phyloP scores from a whole-genome alignment of 306 rosid species.

The Acacia crassicarpa region DNA sequence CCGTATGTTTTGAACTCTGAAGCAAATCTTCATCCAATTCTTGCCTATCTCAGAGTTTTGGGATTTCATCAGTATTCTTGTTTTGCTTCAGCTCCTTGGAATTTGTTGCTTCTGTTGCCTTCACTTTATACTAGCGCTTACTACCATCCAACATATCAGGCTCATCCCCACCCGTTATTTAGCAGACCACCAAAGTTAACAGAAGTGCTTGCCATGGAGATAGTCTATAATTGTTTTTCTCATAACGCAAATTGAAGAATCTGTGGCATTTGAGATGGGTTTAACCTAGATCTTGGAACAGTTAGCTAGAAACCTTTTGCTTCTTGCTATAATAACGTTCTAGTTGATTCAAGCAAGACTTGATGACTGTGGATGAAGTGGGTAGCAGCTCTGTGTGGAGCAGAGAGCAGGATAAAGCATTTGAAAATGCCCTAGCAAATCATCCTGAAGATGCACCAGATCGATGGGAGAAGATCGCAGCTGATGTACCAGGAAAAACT shows the following conservation, averaged over 20 bases:
- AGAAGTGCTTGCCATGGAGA: slow-evolving; percentile 21
- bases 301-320: slow-evolving; percentile 28
- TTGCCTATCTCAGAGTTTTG: slow-evolving; percentile 40
- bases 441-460: slow-evolving; percentile 67
- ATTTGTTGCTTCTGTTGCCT: slow-evolving; percentile 36
- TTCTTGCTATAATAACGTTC: slow-evolving; percentile 37
- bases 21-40: slow-evolving; percentile 57
- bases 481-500: slow-evolving; percentile 81
- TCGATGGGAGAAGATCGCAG: slow-evolving; percentile 91
- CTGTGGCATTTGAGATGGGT: slow-evolving; percentile 32
- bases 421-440: slow-evolving; percentile 84
- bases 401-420: slow-evolving; percentile 87
- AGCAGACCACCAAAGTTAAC: slow-evolving; percentile 30
- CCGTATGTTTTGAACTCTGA: slow-evolving; percentile 49
- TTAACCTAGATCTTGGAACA: slow-evolving; percentile 40
- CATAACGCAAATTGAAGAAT: slow-evolving; percentile 16
- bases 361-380: slow-evolving; percentile 74
- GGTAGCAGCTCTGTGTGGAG: slow-evolving; percentile 80
- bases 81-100: slow-evolving; percentile 45
- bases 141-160: slow-evolving; percentile 28
- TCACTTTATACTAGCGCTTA: slow-evolving; percentile 28
- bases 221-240: slow-evolving; percentile 43
- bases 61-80: slow-evolving; percentile 51
- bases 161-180: slow-evolving; percentile 28
- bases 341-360: slow-evolving; percentile 34